Evolutionary conservation across 768 basidiomycete genomes (phyloP).

Genomic region (Flagelloscypha sp.): DNA sequence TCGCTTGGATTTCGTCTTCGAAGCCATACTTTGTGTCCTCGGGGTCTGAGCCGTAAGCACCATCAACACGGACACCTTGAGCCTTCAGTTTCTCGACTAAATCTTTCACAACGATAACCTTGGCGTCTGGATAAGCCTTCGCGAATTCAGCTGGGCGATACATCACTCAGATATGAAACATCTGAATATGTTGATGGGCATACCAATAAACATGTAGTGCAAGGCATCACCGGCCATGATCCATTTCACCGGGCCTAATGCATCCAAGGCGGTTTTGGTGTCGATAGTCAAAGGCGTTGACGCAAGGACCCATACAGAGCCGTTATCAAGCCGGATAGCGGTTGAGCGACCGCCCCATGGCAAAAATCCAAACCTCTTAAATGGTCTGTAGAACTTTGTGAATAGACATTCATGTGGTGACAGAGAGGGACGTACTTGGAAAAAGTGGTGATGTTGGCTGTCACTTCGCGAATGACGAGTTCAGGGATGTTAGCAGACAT

Average conservation of each 20-base stretch:
- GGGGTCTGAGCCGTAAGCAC: slow-evolving; percentile 60
- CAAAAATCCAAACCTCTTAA: slow-evolving; percentile 54
- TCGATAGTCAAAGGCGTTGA: slow-evolving; percentile 63
- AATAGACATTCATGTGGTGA: slow-evolving; percentile 4
- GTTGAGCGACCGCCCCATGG: slow-evolving; percentile 82
- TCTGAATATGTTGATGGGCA: slow-evolving; percentile 12
- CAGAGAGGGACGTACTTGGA: neutral
- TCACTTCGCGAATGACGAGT: slow-evolving; percentile 5
- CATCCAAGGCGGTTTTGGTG: slow-evolving; percentile 53
- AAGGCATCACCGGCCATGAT: slow-evolving; percentile 51
- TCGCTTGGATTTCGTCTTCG: slow-evolving; percentile 65
- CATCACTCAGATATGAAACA: neutral
- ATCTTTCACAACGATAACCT: slow-evolving; percentile 59
- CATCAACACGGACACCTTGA: slow-evolving; percentile 49
- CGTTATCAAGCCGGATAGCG: slow-evolving; percentile 59
- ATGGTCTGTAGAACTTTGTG: slow-evolving; percentile 50
- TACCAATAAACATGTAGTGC: slow-evolving; percentile 54
- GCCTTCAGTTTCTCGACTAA: slow-evolving; percentile 44
- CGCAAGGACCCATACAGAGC: slow-evolving; percentile 76
- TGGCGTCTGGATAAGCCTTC: slow-evolving; percentile 61
- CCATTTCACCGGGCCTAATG: slow-evolving; percentile 63
- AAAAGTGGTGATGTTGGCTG: neutral
- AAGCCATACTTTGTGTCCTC: slow-evolving; percentile 66
- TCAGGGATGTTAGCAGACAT: slow-evolving; percentile 1
- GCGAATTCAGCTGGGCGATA: slow-evolving; percentile 47